Base-by-base conservation (phyloP, 176 grass and related monocot genomes). In the Hordeum vulgare region DNA sequence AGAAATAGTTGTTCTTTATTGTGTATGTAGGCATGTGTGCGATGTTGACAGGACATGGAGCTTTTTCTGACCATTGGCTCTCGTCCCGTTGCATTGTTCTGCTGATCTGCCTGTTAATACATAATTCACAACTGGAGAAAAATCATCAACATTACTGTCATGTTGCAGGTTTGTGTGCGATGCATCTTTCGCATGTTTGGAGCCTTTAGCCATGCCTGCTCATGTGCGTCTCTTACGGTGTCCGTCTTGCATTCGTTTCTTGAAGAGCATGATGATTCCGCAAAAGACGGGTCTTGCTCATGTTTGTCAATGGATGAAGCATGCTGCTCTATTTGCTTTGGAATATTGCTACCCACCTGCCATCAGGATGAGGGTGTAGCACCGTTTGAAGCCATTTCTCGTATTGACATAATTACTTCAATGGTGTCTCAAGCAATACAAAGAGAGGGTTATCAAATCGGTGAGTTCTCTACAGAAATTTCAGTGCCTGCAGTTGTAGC, bases 251-350 rank as follows among this genome's bases (percentile, higher is more conserved):
- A 85, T 53, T 85, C 74, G 2, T 87, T 91, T 84, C 77, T 93
- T 53, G 84, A 91, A 85, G 86, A 91, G 75, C 85, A 73, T 51
- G 87, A 92, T 66, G 83, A 71, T 76, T 80, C 80, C 18, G 28
- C 45, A 29, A 58, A 86, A 76, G 41, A 45, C 24, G 83, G 44
- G 11, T 75, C 62, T 35, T 84, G 81, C 85, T 47, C 70, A 73
- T 86, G 84, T 83, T 33, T 73, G 54, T 85, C 82, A 7, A 73
- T 3, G 0, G 88, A 76, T 44, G 80, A 49, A 41, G 15, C 61
- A 17, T 94, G 86, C 63, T 98, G 92, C 88, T 88, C 84, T 86
- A 20, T 98, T 45, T 98, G 95, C 80, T 93, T 98, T 75, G 89
- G 95, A 64, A 73, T 95, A 36, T 88, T 98, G 57, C 84, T 87